phyloP scores from a whole-genome alignment of 768 basidiomycete genomes.

The Leccinum variicolor region DNA sequence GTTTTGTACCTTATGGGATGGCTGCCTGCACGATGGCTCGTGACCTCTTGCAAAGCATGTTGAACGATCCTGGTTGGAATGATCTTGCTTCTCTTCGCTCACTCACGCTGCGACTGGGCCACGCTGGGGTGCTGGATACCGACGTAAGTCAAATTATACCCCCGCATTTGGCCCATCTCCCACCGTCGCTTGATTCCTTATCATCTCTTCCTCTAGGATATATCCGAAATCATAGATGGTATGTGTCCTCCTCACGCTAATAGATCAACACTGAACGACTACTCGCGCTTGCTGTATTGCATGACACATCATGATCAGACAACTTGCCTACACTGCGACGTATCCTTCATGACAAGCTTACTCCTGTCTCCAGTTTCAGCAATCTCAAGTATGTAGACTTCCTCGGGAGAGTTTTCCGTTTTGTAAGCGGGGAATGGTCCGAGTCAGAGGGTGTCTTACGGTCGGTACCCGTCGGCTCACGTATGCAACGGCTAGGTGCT shows the following conservation, averaged over 20 bases:
- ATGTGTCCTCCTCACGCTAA: background rate
- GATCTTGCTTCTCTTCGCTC: background rate
- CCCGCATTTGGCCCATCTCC: background rate
- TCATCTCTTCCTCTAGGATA: background rate
- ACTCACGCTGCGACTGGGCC: background rate
- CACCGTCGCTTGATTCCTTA: background rate
- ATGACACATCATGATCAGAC: background rate
- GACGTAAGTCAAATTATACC: background rate
- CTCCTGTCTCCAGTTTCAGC: background rate
- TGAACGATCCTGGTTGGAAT: background rate
- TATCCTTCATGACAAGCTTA: background rate
- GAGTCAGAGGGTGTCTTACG: background rate
- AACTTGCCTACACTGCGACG: background rate
- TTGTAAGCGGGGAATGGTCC: background rate
- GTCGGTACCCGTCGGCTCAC: no score
- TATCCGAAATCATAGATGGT: background rate
- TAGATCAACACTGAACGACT: background rate
- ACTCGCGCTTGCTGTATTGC: background rate
- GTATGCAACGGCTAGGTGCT: no score
- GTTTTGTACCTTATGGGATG: background rate
- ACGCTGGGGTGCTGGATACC: background rate
- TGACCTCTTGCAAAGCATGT: background rate
- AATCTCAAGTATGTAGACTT: background rate
- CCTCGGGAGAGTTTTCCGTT: background rate
- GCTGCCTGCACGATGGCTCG: background rate